These are phyloP conservation scores for Nothopassalora personata DNA, from an alignment of 2,329 filamentous ascomycete species.

Conservation along the genomic window DNA sequence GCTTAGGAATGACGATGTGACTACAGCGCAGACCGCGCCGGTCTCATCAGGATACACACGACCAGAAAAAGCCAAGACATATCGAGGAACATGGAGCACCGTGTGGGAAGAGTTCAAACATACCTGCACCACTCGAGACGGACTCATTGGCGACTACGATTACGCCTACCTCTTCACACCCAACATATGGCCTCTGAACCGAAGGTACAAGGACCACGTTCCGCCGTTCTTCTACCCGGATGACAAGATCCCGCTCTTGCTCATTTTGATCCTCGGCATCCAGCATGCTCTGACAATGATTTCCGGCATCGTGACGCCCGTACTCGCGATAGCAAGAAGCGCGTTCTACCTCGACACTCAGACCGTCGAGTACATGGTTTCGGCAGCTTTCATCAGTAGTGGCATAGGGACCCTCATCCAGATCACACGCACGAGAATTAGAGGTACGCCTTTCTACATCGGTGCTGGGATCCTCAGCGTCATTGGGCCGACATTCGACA, in stretches of 20 bases:
- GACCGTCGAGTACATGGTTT: conserved; percentile 15
- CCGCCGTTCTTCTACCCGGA: conserved; percentile 20
- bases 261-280: conserved; percentile 19
- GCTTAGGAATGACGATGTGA: background rate
- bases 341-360: conserved; percentile 16
- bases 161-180: conserved; percentile 22
- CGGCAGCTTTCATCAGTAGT: conserved; percentile 20
- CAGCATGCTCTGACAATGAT: conserved; percentile 20
- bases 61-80: background rate
- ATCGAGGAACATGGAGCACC: conserved; percentile 1
- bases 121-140: conserved; percentile 17
- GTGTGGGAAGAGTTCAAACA: conserved; percentile 13
- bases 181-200: conserved; percentile 18
- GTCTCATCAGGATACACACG: conserved; percentile 1
- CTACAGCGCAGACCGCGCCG: background rate
- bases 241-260: conserved; percentile 19
- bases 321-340: conserved; percentile 13
- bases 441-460: conserved; percentile 15
- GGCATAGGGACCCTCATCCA: conserved; percentile 17
- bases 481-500: conserved; percentile 19
- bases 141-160: conserved; percentile 19
- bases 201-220: conserved; percentile 14
- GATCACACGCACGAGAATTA: conserved; percentile 14
- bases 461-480: conserved; percentile 15
- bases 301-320: conserved; percentile 19